Conservation (phyloP, 345 rosid genomes). For the Corymbia maculata region DNA sequence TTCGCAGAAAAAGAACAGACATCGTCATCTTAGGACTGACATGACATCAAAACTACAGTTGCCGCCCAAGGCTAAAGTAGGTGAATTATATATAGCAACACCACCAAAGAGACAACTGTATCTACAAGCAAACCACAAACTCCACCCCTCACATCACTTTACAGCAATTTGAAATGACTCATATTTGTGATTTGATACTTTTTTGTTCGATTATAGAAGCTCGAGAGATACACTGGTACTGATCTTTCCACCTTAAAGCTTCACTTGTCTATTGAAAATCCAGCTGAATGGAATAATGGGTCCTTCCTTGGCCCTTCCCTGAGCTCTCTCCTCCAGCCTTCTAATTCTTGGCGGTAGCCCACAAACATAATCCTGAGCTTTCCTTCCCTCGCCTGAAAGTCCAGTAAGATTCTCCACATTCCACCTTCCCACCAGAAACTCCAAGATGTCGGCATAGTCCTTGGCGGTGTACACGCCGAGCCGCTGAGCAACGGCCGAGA, state of each 20-base stretch:
- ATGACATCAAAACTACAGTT: constrained; percentile 15
- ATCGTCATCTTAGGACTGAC: background rate
- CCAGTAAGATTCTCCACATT: constrained; percentile 50
- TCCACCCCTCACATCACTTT: background rate
- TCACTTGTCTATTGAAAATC: constrained; percentile 64
- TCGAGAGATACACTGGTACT: background rate
- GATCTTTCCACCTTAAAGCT: constrained; percentile 20
- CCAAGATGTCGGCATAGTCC: constrained; percentile 84
- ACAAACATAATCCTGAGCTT: constrained; percentile 84
- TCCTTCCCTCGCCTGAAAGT: constrained; percentile 64
- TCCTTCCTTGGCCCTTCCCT: constrained; percentile 53
- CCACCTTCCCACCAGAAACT: constrained; percentile 85
- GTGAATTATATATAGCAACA: constrained; percentile 19
- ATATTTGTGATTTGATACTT: background rate
- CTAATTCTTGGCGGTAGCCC: constrained; percentile 63
- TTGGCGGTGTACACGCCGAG: constrained; percentile 79
- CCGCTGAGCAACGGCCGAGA: constrained; percentile 86
- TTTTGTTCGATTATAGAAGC: background rate
- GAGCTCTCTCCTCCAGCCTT: constrained; percentile 84
- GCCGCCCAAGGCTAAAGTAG: background rate
- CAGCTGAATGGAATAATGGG: constrained; percentile 69
- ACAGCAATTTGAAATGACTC: background rate
- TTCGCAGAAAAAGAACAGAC: constrained; percentile 9
- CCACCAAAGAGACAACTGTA: constrained; percentile 26
- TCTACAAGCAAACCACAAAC: constrained; percentile 26